Percentiles rank a stretch among this genome's conserved stretches.
Evolutionary conservation across 108 stramenopile genomes (phyloP).

Genomic region (Chaetoceros tenuissimus): DNA sequence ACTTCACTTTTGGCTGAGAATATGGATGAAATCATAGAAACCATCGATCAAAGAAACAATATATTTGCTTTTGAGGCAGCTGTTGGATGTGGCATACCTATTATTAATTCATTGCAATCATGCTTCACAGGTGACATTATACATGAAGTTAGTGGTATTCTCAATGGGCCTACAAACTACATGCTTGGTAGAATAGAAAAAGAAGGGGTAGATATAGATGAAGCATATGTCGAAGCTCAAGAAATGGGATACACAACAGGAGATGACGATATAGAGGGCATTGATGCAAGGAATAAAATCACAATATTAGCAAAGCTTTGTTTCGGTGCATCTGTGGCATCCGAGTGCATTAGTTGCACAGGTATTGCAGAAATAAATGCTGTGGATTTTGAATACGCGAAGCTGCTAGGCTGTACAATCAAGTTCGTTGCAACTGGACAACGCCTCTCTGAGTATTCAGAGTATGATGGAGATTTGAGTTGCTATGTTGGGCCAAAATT

Average conservation of each 20-base stretch:
- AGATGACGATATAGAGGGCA: conserved; percentile 87
- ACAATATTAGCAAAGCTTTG: conserved; percentile 82
- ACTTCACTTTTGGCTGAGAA: conserved; percentile 70
- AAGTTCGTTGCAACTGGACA: conserved; percentile 86
- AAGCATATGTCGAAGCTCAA: conserved; percentile 64
- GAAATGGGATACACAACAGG: conserved; percentile 74
- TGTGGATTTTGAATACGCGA: conserved; percentile 84
- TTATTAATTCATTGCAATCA: conserved; percentile 59
- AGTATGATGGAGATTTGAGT: conserved; percentile 53
- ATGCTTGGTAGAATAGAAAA: conserved; percentile 72
- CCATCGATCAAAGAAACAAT: conserved; percentile 12
- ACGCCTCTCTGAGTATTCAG: conserved; percentile 40
- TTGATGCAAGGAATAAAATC: conserved; percentile 90
- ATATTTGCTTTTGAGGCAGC: conserved; percentile 72
- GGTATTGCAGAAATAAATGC: conserved; percentile 70
- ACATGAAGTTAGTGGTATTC: conserved; percentile 61
- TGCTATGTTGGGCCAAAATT: conserved; percentile 81
- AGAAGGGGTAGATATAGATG: conserved; percentile 48
- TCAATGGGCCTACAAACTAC: conserved; percentile 84
- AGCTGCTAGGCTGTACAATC: conserved; percentile 77
- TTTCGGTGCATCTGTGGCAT: conserved; percentile 67
- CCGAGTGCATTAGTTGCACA: conserved; percentile 55
- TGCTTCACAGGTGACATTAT: conserved; percentile 65
- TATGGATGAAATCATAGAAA: conserved; percentile 37
- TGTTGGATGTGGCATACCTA: conserved; percentile 81